Evolutionary conservation across 2,329 filamentous ascomycete genomes (phyloP).

Genomic region (Phaeosphaeriaceae sp.): DNA sequence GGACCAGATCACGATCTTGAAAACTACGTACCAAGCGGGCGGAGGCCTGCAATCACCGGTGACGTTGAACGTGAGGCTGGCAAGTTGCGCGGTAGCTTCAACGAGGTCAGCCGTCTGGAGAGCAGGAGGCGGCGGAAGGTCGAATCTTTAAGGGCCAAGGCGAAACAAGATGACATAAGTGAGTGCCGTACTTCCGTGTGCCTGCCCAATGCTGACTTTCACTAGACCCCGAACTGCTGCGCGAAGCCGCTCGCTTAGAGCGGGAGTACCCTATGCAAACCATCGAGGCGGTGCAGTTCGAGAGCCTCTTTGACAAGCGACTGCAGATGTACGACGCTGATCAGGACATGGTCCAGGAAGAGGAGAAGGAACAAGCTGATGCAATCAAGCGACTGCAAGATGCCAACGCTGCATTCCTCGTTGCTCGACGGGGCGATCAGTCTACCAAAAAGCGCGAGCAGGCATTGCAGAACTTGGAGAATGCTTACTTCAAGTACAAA

Average conservation of each 20-base stretch:
- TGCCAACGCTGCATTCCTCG: constrained; percentile 79
- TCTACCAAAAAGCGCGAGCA: constrained; percentile 78
- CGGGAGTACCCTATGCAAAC: constrained; percentile 83
- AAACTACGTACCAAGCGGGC: constrained; percentile 86
- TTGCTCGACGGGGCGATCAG: constrained; percentile 71
- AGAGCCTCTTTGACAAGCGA: constrained; percentile 84
- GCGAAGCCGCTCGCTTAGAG: constrained; percentile 84
- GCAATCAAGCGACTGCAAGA: constrained; percentile 73
- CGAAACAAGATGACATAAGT: constrained; percentile 86
- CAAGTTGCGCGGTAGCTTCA: constrained; percentile 78
- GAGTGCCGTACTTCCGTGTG: constrained; percentile 33
- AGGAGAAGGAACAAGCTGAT: constrained; percentile 77
- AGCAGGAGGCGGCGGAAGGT: constrained; percentile 80
- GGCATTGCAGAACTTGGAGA: constrained; percentile 86
- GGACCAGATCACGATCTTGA: constrained; percentile 82
- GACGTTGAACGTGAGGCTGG: constrained; percentile 81
- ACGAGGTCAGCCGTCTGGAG: constrained; percentile 84
- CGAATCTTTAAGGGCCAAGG: constrained; percentile 78
- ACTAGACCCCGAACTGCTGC: constrained; percentile 74
- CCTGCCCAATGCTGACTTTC: constrained; percentile 30
- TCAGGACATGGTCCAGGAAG: constrained; percentile 71
- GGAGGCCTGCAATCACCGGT: constrained; percentile 79
- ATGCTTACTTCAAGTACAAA: constrained; percentile 94
- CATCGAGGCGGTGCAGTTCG: constrained; percentile 88
- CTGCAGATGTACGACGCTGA: constrained; percentile 84